Base-by-base conservation (phyloP, 805 yeast genomes). In the Lachancea nothofagi region DNA sequence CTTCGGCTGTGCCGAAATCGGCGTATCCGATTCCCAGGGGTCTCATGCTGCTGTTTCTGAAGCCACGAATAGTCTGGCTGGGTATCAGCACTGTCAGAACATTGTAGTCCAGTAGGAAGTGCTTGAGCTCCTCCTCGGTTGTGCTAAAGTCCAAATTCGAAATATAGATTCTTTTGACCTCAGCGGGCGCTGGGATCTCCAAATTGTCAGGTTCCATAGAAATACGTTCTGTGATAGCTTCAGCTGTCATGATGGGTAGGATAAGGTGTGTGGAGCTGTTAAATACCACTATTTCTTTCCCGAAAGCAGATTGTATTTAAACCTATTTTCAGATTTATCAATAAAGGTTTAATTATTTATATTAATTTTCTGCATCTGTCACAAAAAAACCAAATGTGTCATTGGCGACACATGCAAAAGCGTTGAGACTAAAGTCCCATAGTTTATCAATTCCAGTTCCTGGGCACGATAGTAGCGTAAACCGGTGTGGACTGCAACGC, bases 11-110 rank as follows among this genome's bases (percentile, higher is more conserved):
- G 51, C 72, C 80, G 56, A 80, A 90, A 51, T 87, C 93, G 42
- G 87, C 83, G 63, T 84, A 89, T 10, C 94, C 97, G 53, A 76
- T 71, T 3, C 93, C 90, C 47, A 76, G 59, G 2, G 78, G 74
- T 45, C 60, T 67, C 33, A 66, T 69, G 36, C 62, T 65, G 28
- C 52, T 54, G 5, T 53, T 52, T 31, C 71, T 64, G 41, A 67
- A 61, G 9, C 74, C 74, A 24, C 74, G 65, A 13, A 74, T 65
- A 2, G 77, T 72, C 46, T 72, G 74, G 43, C 72, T 70, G 20
- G 83, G 83, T 37, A 78, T 69, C 46, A 77, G 59, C 3, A 76
- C 73, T 18, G 65, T 64, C 7, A 32, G 48, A 26, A 72, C 72
- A 3, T 69, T 60, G 49, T 61, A 74, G 1, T 61, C 70, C 30